Evolutionary conservation across 345 rosid genomes (phyloP), one percentile per base, ranked within the genome.

Genomic region (Aquilaria sinensis): DNA sequence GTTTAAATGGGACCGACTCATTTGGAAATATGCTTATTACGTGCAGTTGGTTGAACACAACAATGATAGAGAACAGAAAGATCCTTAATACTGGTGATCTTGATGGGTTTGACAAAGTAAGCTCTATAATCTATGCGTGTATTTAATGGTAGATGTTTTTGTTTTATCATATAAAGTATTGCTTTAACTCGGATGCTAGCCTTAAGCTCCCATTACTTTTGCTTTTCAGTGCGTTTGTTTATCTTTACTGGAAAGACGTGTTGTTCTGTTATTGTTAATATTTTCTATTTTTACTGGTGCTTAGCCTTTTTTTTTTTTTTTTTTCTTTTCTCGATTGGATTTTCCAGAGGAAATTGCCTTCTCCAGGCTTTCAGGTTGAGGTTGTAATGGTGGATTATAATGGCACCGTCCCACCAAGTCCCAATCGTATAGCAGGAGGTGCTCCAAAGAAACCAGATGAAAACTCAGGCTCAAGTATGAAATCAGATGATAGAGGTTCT

Each of bases 311-410:
- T 32, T 43, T 16, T 51, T 60, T 46, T 72, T 56, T 4, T 37
- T 67, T 3, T 51, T 51, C 50, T 67, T 52, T 32, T 46, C 56
- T 52, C 56, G 46, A 16, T 6, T 70, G 47, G 57, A 43, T 15
- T 58, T 2, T 60, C 48, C 87, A 89, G 96, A 81, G 96, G 74
- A 89, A 89, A 74, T 78, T 86, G 74, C 91, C 94, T 16, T 89
- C 94, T 2, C 91, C 96, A 5, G 94, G 93, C 49, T 89, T 89
- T 63, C 89, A 86, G 74, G 86, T 86, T 8, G 96, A 89, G 78
- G 85, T 89, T 41, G 94, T 85, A 52, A 79, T 85, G 51, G 79
- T 76, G 51, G 90, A 85, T 73, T 71, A 64, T 16, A 67, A 69
- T 58, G 67, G 78, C 2, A 41, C 80, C 58, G 50, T 64, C 71